Evolutionary conservation across 2,329 filamentous ascomycete species (phyloP), one percentile per base, ranked within the genome.

Genomic region (Stenocarpella maydis): DNA sequence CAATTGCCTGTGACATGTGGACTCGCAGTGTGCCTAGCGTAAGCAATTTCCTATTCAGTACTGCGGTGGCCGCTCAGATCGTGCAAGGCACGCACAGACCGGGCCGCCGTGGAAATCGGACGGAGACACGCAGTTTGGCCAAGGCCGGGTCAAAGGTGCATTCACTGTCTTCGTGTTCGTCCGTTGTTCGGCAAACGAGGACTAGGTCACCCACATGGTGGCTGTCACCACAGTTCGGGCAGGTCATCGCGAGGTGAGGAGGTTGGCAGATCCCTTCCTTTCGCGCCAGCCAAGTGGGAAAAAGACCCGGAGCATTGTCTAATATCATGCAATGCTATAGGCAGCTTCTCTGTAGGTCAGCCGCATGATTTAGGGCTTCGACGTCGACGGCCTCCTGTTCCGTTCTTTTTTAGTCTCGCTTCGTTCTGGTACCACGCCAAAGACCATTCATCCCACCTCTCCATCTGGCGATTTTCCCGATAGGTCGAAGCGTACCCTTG

Each of bases 311-410:
- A 31, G 28, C 58, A 63, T 37, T 21, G 43, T 49, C 5, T 37
- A 37, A 63, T 63, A 63, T 37, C 14, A 63, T 63, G 58, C 58
- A 63, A 63, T 63, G 58, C 58, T 49, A 49, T 63, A 63, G 58
- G 26, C 26, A 24, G 43, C 58, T 49, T 49, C 43, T 28, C 17
- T 37, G n/a, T 26, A 49, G 26, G 43, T 17, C 43, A 45, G 55
- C 54, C 31, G 54, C 55, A 63, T 34, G n/a, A 49, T 49, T 37
- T 37, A 63, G 47, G 19, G 58, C 58, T 49, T 63, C 58, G 43
- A 49, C 58, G 43, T 49, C 43, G 43, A 47, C 14, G 43, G 58
- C 43, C 58, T 63, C 58, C 43, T 63, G 58, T 61, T 26, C 47
- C 19, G 58, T 26, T 24, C 58, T 49, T 49, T 49, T 63, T 47